These are phyloP conservation scores for Chaetomium sp. DNA, from an alignment of 2,329 filamentous ascomycete species.

Conservation along the genomic window DNA sequence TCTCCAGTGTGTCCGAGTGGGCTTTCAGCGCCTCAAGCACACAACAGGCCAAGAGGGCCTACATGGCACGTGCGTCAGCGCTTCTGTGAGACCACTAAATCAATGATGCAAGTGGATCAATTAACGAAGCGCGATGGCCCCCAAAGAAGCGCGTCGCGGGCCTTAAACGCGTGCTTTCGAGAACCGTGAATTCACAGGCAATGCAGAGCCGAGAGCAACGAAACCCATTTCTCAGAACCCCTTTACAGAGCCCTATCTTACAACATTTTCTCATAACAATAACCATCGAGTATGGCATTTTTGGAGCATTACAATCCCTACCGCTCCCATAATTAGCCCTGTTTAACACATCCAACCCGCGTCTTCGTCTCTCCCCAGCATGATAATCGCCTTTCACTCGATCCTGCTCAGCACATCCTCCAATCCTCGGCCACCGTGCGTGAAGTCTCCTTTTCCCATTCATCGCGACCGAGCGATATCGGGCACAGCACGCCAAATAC, in stretches of 20 bases:
- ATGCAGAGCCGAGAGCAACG: background rate
- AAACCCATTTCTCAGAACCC: background rate
- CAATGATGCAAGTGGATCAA: conserved; percentile 15
- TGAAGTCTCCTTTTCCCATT: no score
- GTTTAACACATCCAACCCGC: background rate
- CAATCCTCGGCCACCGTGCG: background rate
- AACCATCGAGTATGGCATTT: no score
- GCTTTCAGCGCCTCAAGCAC: no score
- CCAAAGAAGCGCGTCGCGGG: conserved; percentile 21
- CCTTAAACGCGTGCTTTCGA: background rate
- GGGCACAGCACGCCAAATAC: no score
- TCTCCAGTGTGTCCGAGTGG: no score
- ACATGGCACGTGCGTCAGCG: no score
- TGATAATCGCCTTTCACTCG: background rate
- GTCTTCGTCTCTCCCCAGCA: background rate
- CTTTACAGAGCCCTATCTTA: background rate
- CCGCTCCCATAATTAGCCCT: background rate
- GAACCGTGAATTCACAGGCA: background rate
- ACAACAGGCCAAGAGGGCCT: no score
- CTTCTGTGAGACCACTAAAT: background rate
- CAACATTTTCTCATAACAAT: background rate
- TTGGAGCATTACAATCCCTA: no score
- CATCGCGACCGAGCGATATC: no score
- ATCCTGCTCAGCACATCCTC: conserved; percentile 14
- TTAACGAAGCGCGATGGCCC: background rate